A percentile compares a stretch with the other conserved stretches of the same genome.
Evolutionary conservation across 129 eudicot species (phyloP).

Genomic region (Mikania micrantha): DNA sequence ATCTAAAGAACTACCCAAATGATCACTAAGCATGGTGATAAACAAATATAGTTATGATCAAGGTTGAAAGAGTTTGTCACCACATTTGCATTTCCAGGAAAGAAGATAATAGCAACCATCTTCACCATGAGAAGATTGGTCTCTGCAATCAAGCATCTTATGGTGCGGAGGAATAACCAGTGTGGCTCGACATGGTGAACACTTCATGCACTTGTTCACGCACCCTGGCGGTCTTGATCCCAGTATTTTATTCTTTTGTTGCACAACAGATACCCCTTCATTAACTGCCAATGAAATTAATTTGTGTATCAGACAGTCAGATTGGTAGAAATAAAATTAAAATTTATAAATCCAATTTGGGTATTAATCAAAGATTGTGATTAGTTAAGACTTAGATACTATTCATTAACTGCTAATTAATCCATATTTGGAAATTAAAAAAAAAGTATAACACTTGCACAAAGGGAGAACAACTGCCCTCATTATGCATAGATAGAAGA

Average conservation of each 20-base stretch:
- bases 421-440: background rate
- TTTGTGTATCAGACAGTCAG: background rate
- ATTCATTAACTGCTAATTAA: conserved; percentile 6
- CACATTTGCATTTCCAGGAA: conserved; percentile 93
- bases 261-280: conserved; percentile 13
- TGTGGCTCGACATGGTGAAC: conserved; percentile 63
- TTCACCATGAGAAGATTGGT: conserved; percentile 39
- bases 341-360: background rate
- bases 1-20: background rate
- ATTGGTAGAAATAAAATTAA: background rate
- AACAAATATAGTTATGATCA: conserved; percentile 8
- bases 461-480: background rate
- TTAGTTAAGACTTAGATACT: background rate
- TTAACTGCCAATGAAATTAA: conserved; percentile 4
- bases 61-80: conserved; percentile 81
- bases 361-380: background rate
- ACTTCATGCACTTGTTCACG: conserved; percentile 61
- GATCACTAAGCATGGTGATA: conserved; percentile 11
- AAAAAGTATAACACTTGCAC: background rate
- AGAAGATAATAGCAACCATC: conserved; percentile 82
- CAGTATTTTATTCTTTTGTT: conserved; percentile 28
- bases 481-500: background rate
- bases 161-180: conserved; percentile 63
- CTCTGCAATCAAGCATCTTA: conserved; percentile 1
- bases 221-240: conserved; percentile 81